phyloP scores from a whole-genome alignment of 2,329 filamentous ascomycete species.

The Incumbomyces delicatus region DNA sequence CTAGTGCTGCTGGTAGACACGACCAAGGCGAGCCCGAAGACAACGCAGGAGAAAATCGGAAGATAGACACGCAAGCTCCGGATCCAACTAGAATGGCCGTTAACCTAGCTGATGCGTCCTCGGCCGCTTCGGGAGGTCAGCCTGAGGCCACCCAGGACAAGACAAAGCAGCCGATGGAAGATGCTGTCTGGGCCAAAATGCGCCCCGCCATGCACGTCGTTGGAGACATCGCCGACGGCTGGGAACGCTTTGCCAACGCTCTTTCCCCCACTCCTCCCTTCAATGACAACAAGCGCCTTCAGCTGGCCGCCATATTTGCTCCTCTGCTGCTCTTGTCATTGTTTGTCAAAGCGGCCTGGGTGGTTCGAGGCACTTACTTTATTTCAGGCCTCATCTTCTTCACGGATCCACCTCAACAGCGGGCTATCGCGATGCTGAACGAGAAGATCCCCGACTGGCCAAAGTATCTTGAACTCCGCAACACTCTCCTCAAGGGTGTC shows the following conservation, averaged over 20 bases:
- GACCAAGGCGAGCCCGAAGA: slow-evolving; percentile 54
- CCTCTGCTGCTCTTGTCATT: slow-evolving; percentile 45
- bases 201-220: slow-evolving; percentile 60
- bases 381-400: slow-evolving; percentile 68
- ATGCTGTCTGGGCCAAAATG: slow-evolving; percentile 67
- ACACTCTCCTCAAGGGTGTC: slow-evolving; percentile 65
- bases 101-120: slow-evolving; percentile 45
- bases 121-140: slow-evolving; percentile 42
- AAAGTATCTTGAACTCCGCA: slow-evolving; percentile 62
- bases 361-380: slow-evolving; percentile 58
- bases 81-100: slow-evolving; percentile 51
- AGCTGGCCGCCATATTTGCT: slow-evolving; percentile 44
- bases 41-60: slow-evolving; percentile 23
- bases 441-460: slow-evolving; percentile 58
- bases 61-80: slow-evolving; percentile 46
- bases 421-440: slow-evolving; percentile 43
- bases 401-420: slow-evolving; percentile 61
- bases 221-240: slow-evolving; percentile 50
- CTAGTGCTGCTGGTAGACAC: slow-evolving; percentile 67
- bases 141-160: slow-evolving; percentile 54
- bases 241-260: slow-evolving; percentile 53
- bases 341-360: slow-evolving; percentile 48
- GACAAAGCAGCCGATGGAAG: slow-evolving; percentile 67
- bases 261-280: slow-evolving; percentile 57
- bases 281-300: slow-evolving; percentile 44